Base-by-base conservation (phyloP, 768 basidiomycete genomes). In the Tylopilus plumbeoviolaceoides region DNA sequence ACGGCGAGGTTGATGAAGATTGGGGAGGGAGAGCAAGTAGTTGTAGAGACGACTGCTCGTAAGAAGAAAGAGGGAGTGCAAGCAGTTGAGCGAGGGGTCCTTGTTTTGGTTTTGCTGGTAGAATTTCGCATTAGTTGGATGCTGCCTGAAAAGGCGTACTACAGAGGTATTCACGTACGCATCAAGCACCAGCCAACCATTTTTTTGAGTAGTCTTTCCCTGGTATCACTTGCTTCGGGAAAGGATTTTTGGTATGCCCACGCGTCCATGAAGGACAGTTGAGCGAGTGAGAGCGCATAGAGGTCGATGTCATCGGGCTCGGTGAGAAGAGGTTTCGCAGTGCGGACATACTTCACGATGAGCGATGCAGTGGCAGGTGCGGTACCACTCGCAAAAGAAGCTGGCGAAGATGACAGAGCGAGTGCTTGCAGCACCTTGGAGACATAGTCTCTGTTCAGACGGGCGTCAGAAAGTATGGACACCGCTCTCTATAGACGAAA, bases 211-310 rank as follows among this genome's bases (percentile, higher is more conserved):
- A 91, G 66, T 40, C 80, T 73, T 14, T 74, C 65, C 2, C 86
- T 79, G 21, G 76, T 79, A 25, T 76, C 70, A 35, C 77, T 74
- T 11, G 61, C 68, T 59, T 92, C 87, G 30, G 75, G 76, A 60
- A 90, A 91, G 0, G 82, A 82, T 15, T 85, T 75, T 57, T 88
- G 83, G 62, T 80, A 91, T 47, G 77, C 74, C 90, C 89, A 92
- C 5, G 89, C 89, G 46, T 89, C 84, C 52, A 78, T 62, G 7
- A 91, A 70, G 60, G 78, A 84, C 0, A 76, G 72, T 27, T 87
- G 80, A 0, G 83, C 83, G 23, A 92, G 73, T 1, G 91, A 85
- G 27, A 84, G 60, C 1, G 80, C 66, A 61, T 91, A 91, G n/a
- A 78, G 71, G 57, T 86, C 81, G 47, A 91, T 75, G 67, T 90